Evolutionary conservation across 768 basidiomycete genomes (phyloP).

Genomic region (Kwoniella sp.): DNA sequence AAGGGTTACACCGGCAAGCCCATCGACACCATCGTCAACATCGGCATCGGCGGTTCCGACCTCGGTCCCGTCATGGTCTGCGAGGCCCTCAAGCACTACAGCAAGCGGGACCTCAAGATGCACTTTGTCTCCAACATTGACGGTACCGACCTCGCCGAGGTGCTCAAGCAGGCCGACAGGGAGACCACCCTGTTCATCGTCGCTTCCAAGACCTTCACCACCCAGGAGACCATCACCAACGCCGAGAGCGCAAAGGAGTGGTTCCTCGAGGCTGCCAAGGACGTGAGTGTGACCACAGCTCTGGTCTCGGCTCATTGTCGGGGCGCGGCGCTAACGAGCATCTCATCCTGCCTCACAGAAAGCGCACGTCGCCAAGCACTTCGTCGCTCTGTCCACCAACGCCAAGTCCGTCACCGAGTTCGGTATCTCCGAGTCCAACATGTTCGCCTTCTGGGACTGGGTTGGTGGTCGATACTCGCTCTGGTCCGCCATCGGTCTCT

Average conservation of each 20-base stretch:
- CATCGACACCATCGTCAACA: slow-evolving; percentile 94
- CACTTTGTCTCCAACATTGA: slow-evolving; percentile 98
- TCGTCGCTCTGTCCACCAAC: slow-evolving; percentile 96
- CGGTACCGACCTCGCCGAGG: slow-evolving; percentile 93
- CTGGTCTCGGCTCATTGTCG: neutral
- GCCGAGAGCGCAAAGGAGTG: slow-evolving; percentile 88
- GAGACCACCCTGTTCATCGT: slow-evolving; percentile 96
- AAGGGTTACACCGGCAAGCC: slow-evolving; percentile 95
- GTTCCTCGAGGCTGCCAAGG: slow-evolving; percentile 81
- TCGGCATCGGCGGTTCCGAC: slow-evolving; percentile 98
- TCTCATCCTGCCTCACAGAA: slow-evolving; percentile 51
- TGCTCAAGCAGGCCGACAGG: slow-evolving; percentile 70
- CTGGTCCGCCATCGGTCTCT: slow-evolving; percentile 96
- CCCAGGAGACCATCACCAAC: slow-evolving; percentile 99
- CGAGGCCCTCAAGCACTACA: slow-evolving; percentile 89
- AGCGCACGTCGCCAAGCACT: slow-evolving; percentile 94
- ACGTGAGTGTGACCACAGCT: slow-evolving; percentile 51
- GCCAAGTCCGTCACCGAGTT: slow-evolving; percentile 87
- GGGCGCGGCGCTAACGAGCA: neutral
- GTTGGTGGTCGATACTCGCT: slow-evolving; percentile 97
- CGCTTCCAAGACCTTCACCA: slow-evolving; percentile 98
- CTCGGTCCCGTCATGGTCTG: slow-evolving; percentile 98
- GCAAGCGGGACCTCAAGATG: slow-evolving; percentile 77
- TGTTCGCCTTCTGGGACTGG: slow-evolving; percentile 99
- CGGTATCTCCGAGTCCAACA: slow-evolving; percentile 84